Evolutionary conservation across 352 stramenopile species (phyloP).

Genomic region (Pythium monospermum): DNA sequence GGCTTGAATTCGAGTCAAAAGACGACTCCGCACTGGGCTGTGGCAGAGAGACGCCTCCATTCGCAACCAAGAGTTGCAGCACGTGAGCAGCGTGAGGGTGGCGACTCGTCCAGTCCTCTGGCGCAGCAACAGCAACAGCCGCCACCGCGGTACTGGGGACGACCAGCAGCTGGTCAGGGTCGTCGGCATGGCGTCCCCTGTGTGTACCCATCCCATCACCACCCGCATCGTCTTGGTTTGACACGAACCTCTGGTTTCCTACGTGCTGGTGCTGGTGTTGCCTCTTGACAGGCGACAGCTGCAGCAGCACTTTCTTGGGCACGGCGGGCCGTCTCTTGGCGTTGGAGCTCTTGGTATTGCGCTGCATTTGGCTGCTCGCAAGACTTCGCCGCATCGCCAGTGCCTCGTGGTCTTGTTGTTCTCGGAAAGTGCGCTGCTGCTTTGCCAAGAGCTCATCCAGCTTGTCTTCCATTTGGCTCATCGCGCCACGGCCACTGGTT

Average conservation of each 20-base stretch:
- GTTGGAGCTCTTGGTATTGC: constrained; percentile 8
- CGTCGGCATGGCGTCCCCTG: background rate
- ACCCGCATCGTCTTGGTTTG: constrained; percentile 11
- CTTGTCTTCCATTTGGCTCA: constrained; percentile 21
- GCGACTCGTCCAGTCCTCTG: constrained; percentile 28
- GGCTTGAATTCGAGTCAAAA: background rate
- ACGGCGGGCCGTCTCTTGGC: constrained; percentile 8
- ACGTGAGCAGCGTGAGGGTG: constrained; percentile 44
- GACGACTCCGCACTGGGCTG: constrained; percentile 4
- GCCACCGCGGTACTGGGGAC: too few relatives aligned
- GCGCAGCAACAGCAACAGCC: background rate
- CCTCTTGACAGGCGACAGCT: constrained; percentile 11
- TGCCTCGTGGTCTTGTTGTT: background rate
- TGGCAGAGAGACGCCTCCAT: background rate
- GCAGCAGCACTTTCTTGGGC: background rate
- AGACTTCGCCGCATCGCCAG: background rate
- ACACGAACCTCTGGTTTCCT: background rate
- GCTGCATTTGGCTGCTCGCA: constrained; percentile 10
- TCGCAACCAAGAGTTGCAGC: constrained; percentile 28
- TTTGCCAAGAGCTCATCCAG: constrained; percentile 12
- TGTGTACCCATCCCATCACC: background rate
- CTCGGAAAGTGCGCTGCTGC: background rate
- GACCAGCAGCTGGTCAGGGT: too few relatives aligned
- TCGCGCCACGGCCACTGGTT: background rate
- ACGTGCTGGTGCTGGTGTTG: background rate